Base-by-base conservation (phyloP, 352 stramenopile genomes). In the Phytophthora podocarpi region DNA sequence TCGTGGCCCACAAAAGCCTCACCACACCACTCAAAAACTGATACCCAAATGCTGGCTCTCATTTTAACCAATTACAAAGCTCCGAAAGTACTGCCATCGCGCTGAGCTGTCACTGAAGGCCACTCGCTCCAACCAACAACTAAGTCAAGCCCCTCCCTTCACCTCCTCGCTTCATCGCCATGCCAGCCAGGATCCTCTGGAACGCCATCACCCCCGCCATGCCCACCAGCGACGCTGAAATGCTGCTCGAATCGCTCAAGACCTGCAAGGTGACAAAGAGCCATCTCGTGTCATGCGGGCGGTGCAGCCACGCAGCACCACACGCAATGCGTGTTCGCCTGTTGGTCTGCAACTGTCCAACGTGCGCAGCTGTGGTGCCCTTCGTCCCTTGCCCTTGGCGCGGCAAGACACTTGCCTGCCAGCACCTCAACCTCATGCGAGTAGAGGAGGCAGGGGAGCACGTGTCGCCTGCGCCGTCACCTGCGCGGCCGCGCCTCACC, bases 181-280 rank as follows among this genome's bases (percentile, higher is more conserved):
- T 52, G 41, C 31, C 32, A 23, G 10, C 28, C 26, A 18, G 20
- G 2, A 24, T 51, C 36, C 4, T 9, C 16, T 45, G 21, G 51
- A 42, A 8, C 2, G 23, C 28, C 40, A 34, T 41, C 6, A 35
- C 39, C 5, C 46, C 11, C 18, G 2, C 2, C 18, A 24, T 60
- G 8, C 15, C 51, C 5, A 34, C 6, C 9, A 6, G 37, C 6
- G 46, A 53, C 23, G 37, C 56, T 16, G 30, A 39, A 4, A 46
- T 57, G 36, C 46, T 52, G 1, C 21, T 64, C 0, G 46, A 64
- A 31, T 46, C 23, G n/a, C 15, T 64, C 21, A 58, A 65, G 13
- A 43, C 26, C 2, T 49, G 58, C 16, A 56, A 30, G 12, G 20
- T 56, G 15, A 32, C 21, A 1, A 64, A 64, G 30, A 58, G 36